Base-by-base conservation (phyloP, 148 eudicot genomes). In the Arbutus unedo region DNA sequence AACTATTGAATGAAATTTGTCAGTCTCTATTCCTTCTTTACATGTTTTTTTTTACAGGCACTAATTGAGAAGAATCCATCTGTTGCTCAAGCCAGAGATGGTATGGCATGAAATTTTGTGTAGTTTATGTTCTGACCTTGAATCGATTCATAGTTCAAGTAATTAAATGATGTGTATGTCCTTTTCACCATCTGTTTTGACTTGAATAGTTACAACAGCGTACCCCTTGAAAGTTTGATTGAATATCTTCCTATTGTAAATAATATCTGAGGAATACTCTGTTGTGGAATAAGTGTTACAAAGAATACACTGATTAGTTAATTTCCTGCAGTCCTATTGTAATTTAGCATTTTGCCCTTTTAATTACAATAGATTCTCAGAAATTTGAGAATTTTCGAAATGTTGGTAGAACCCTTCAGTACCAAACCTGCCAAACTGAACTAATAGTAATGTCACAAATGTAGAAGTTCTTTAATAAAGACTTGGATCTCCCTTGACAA, bases 1-100 rank as follows among this genome's bases (percentile, higher is more conserved):
- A 50, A 51, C 10, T n/a, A 11, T 18, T 68, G 48, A 64, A 55
- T 4, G 31, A 82, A 47, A 7, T 81, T 60, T 62, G 60, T 66
- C 2, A 11, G 8, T 14, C 31, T 67, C 47, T 25, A 44, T 25
- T 38, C 75, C 25, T 23, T 31, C n/a, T 67, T 67, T 51, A 67
- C 54, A n/a, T 18, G 77, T 23, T 16, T 10, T 66, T 66, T 14
- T 82, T n/a, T 64, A 1, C 89, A 96, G 99, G 98, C 94, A 80
- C 70, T 96, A 79, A 60, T 88, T 16, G 95, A 89, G 85, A 94
- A 94, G 87, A 96, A 96, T 88, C 94, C 99, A 47, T 86, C 93
- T 64, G 91, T 93, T 81, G 81, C 83, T 74, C 90, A 89, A 83
- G 90, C 81, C 62, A 56, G 60, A n/a, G 93, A 92, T 83, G 99